A percentile compares a stretch with the other conserved stretches of the same genome.
Evolutionary conservation across 345 rosid genomes (phyloP).

Genomic region (Brassica juncea): DNA sequence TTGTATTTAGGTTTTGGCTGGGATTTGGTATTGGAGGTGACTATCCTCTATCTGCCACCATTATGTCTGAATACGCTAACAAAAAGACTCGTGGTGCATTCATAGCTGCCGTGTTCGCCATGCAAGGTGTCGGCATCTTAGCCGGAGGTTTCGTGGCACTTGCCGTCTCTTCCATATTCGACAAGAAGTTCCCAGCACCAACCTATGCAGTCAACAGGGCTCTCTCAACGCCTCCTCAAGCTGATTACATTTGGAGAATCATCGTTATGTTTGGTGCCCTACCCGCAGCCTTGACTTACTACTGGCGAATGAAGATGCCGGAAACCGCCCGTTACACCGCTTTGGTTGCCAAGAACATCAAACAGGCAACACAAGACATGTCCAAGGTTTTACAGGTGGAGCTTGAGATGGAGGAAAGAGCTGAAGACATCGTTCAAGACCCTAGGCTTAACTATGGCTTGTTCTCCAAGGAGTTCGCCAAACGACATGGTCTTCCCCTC

Average conservation of each 20-base stretch:
- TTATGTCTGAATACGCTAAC: not conserved
- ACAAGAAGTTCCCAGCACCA: slow-evolving; percentile 5
- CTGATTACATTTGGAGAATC: too few species aligned
- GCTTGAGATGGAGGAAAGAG: not conserved
- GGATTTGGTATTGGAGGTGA: not conserved
- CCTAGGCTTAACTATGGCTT: not conserved
- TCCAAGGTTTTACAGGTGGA: not conserved
- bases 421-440: not conserved
- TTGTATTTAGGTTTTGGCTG: not conserved
- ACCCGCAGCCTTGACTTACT: not conserved
- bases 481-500: not conserved
- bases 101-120: not conserved
- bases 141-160: slow-evolving; percentile 62
- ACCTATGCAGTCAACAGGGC: too few species aligned
- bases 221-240: too few species aligned
- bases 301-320: not conserved
- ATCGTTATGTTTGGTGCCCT: too few species aligned
- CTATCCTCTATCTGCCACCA: not conserved
- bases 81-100: not conserved
- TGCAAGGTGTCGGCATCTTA: not conserved
- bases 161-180: slow-evolving; percentile 37
- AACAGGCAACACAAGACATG: not conserved
- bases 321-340: not conserved
- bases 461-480: not conserved
- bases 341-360: not conserved